Percentiles rank a stretch among this genome's conserved stretches.
These are phyloP conservation scores for Luffa aegyptiaca DNA, from an alignment of 306 rosid genomes.

Conservation along the genomic window DNA sequence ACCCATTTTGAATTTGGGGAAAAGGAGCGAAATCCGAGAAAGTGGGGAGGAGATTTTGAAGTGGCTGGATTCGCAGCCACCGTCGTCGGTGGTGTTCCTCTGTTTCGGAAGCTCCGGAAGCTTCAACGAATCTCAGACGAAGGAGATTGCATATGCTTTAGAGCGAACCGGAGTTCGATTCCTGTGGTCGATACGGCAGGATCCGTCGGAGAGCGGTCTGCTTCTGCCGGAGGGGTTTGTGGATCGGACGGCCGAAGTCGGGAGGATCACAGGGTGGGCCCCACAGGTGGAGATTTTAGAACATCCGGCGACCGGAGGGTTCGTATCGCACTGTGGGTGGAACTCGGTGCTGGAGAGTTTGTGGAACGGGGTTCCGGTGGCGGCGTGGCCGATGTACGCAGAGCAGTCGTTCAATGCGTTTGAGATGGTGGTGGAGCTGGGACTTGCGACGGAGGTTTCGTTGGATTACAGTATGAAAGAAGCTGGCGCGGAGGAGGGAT, in stretches of 20 bases:
- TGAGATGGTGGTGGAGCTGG: background rate
- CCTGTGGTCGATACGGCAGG: slow-evolving; percentile 20
- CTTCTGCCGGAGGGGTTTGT: slow-evolving; percentile 48
- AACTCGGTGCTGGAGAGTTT: slow-evolving; percentile 13
- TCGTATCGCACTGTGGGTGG: slow-evolving; percentile 20
- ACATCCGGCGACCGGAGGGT: slow-evolving; percentile 38
- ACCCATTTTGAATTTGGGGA: slow-evolving; percentile 25
- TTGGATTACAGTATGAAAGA: slow-evolving; percentile 6
- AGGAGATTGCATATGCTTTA: slow-evolving; percentile 20
- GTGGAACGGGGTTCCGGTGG: slow-evolving; percentile 13
- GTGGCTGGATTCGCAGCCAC: slow-evolving; percentile 37
- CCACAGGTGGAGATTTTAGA: slow-evolving; percentile 18
- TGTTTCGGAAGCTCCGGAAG: background rate
- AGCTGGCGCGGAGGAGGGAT: background rate
- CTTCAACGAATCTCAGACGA: slow-evolving; percentile 16
- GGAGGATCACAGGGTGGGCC: slow-evolving; percentile 48
- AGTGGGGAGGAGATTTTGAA: background rate
- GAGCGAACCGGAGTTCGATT: slow-evolving; percentile 19
- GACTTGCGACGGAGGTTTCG: slow-evolving; percentile 18
- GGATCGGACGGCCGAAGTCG: slow-evolving; percentile 25
- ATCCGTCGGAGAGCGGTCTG: slow-evolving; percentile 14
- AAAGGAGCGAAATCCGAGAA: background rate
- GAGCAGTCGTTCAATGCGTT: slow-evolving; percentile 26
- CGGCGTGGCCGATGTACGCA: slow-evolving; percentile 22
- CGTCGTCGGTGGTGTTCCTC: background rate